A percentile compares a stretch with the other conserved stretches of the same genome.
Conservation (phyloP, 805 yeast species). For the Candida vaughaniae region DNA sequence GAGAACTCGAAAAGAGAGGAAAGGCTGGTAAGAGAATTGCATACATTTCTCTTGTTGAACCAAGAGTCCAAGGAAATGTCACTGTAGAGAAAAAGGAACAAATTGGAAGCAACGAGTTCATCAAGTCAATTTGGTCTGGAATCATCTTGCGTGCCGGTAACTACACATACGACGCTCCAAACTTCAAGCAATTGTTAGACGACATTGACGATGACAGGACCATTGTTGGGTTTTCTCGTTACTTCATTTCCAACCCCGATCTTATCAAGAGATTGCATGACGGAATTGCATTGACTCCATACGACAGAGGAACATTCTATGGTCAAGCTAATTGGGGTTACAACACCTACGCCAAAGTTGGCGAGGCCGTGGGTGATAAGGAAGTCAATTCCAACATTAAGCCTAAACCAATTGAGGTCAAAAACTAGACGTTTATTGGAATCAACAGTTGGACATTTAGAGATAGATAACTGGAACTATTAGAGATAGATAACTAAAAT, state of each 20-base stretch:
- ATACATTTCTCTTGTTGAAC: slow-evolving; percentile 25
- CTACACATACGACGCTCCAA: slow-evolving; percentile 23
- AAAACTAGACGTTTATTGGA: no score
- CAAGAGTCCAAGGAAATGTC: slow-evolving; percentile 21
- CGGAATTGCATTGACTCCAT: slow-evolving; percentile 33
- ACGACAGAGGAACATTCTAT: slow-evolving; percentile 43
- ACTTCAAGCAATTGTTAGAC: slow-evolving; percentile 13
- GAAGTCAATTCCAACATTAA: neutral
- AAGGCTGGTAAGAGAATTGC: slow-evolving; percentile 7
- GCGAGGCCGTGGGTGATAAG: slow-evolving; percentile 1
- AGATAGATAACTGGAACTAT: no score
- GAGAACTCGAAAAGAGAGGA: slow-evolving; percentile 15
- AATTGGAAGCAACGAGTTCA: slow-evolving; percentile 22
- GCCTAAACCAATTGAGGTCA: no score
- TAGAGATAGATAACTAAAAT: no score
- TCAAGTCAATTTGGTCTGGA: slow-evolving; percentile 29
- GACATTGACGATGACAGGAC: slow-evolving; percentile 34
- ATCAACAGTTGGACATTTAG: no score
- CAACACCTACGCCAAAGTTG: slow-evolving; percentile 14
- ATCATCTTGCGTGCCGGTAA: slow-evolving; percentile 18
- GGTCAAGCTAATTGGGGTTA: slow-evolving; percentile 28
- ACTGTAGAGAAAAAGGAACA: slow-evolving; percentile 16
- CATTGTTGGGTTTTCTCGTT: slow-evolving; percentile 39
- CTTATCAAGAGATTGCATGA: slow-evolving; percentile 34
- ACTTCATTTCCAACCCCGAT: slow-evolving; percentile 47